phyloP scores from a whole-genome alignment of 1,284 basidiomycete genomes.

The Baeospora myosura region DNA sequence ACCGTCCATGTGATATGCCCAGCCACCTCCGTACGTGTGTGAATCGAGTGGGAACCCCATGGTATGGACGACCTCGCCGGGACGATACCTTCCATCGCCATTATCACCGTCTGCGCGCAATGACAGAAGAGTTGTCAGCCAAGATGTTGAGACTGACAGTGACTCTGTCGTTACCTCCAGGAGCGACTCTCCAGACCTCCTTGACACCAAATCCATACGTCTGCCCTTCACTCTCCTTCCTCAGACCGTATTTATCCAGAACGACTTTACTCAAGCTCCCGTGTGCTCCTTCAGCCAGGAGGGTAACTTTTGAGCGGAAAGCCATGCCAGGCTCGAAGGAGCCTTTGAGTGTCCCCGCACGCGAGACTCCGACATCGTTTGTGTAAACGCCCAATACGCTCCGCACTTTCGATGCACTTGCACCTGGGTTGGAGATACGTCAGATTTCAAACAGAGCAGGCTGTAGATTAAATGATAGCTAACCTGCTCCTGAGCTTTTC shows the following conservation, averaged over 20 bases:
- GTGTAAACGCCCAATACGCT: conserved; percentile 82
- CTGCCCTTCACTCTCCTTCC: conserved; percentile 80
- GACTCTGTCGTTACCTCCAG: conserved; percentile 19
- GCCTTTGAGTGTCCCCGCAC: conserved; percentile 73
- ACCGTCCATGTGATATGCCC: conserved; percentile 94
- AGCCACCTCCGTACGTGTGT: conserved; percentile 90
- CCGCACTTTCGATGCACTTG: conserved; percentile 31
- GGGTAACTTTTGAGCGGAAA: conserved; percentile 88
- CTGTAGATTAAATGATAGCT: neutral
- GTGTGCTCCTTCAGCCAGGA: conserved; percentile 96
- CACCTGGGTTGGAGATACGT: neutral
- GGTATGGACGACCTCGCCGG: conserved; percentile 88
- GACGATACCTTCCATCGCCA: conserved; percentile 38
- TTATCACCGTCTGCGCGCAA: conserved; percentile 7
- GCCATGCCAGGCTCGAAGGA: conserved; percentile 96
- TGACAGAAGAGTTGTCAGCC: neutral
- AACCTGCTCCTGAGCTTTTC: neutral
- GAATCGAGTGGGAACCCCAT: conserved; percentile 89
- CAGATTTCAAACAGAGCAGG: neutral
- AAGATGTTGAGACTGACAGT: neutral
- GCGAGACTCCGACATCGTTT: conserved; percentile 92
- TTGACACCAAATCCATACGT: conserved; percentile 97
- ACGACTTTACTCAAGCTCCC: conserved; percentile 85
- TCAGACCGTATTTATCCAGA: conserved; percentile 72
- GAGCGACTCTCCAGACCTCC: conserved; percentile 90